Base-by-base conservation (phyloP, 805 yeast species). In the Blastobotrys attinorum region DNA sequence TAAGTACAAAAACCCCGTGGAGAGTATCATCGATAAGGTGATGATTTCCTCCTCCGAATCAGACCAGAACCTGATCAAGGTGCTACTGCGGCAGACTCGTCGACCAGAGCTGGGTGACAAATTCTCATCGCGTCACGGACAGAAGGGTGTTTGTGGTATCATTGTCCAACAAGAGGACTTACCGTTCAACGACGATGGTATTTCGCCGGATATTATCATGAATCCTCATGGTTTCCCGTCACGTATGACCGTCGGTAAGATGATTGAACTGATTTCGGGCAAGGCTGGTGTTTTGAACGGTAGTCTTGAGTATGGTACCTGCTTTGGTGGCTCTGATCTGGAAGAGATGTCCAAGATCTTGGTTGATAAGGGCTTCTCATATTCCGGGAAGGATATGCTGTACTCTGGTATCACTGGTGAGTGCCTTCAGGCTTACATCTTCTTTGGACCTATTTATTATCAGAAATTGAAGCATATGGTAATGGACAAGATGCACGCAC, bases 221-320 rank as follows among this genome's bases (percentile, higher is more conserved):
- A 90, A 90, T 60, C 98, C 98, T 1, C 98, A 90, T 64, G 98
- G 97, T 70, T 92, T 90, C 81, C 98, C 98, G 50, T 90, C 97
- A 29, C 95, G 98, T 76, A 92, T 92, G 98, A 92, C 98, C 32
- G 97, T 92, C 16, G 98, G 98, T 47, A 92, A 92, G 66, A 90
- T 92, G 97, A 79, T 92, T 53, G 98, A 92, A 64, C 72, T 90
- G 49, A 83, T 92, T 20, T 83, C 96, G 25, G 98, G 98, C 54
- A 92, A 92, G 61, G 98, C 97, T 0, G 98, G 98, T 62, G 97
- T 92, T 32, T 66, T 92, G 54, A 83, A 86, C 55, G 98, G 98
- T 3, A 60, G 84, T 2, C 69, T 92, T 47, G 95, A 92, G 62
- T 92, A 92, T 56, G 98, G 98, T 57, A 92, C 98, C 0, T 92